phyloP scores from a whole-genome alignment of 1,284 basidiomycete species.

The Cronartium ribicola region DNA sequence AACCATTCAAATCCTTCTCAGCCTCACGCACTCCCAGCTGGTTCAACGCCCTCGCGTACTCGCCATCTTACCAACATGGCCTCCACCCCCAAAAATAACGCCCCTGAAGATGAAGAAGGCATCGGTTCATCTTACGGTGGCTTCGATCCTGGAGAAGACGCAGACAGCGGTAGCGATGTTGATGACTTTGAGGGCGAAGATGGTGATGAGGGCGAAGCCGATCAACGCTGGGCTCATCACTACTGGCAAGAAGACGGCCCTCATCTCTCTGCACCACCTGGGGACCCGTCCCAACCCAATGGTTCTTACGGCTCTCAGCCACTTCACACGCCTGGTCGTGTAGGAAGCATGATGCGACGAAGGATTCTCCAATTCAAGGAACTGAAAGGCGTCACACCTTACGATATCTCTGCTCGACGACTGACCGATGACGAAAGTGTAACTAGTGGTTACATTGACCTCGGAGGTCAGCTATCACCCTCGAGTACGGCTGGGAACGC shows the following conservation, averaged over 20 bases:
- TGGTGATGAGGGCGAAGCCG: slow-evolving; percentile 20
- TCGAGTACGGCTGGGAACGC: slow-evolving; percentile 1
- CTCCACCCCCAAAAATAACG: slow-evolving; percentile 15
- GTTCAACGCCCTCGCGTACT: background rate
- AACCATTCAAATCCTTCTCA: background rate
- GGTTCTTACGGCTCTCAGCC: slow-evolving; percentile 20
- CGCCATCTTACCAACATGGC: background rate
- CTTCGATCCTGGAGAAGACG: slow-evolving; percentile 30
- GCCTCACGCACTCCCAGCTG: background rate
- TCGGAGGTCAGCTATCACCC: slow-evolving; percentile 14
- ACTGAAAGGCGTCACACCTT: slow-evolving; percentile 34
- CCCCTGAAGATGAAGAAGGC: slow-evolving; percentile 1
- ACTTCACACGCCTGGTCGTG: slow-evolving; percentile 21
- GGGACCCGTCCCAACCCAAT: slow-evolving; percentile 13
- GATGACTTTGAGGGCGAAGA: slow-evolving; percentile 42
- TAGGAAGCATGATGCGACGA: slow-evolving; percentile 14
- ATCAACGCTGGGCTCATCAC: slow-evolving; percentile 30
- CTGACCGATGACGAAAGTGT: slow-evolving; percentile 25
- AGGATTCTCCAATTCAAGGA: slow-evolving; percentile 32
- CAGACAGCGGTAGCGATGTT: slow-evolving; percentile 37
- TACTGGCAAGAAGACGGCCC: slow-evolving; percentile 34
- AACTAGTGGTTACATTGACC: slow-evolving; percentile 8
- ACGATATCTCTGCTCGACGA: slow-evolving; percentile 37
- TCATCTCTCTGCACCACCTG: slow-evolving; percentile 15
- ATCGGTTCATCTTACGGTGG: slow-evolving; percentile 22